Evolutionary conservation across 495 filamentous ascomycete species (phyloP).

Genomic region (Xylaria bambusicola): DNA sequence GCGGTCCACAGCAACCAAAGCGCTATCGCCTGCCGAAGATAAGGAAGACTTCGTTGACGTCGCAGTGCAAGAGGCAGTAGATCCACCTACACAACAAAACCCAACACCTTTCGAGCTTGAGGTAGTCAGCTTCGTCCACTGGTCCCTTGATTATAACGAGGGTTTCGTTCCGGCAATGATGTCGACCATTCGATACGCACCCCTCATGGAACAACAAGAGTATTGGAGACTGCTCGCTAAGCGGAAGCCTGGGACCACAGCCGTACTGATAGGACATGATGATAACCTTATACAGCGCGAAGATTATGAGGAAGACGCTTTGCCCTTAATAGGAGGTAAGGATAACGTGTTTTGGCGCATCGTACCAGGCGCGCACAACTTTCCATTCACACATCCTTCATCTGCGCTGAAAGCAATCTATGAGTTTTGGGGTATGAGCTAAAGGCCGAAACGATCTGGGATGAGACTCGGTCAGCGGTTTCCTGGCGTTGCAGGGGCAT

Average conservation of each 20-base stretch:
- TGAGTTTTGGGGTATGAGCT: conserved; percentile 39
- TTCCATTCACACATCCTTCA: conserved; percentile 46
- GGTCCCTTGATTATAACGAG: conserved; percentile 57
- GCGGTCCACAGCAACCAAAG: conserved; percentile 4
- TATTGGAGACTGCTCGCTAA: conserved; percentile 49
- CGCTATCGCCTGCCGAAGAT: conserved; percentile 13
- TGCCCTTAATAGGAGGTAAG: conserved; percentile 40
- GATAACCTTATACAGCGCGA: conserved; percentile 52
- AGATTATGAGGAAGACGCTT: conserved; percentile 39
- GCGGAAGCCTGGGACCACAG: conserved; percentile 43
- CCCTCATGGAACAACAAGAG: conserved; percentile 56
- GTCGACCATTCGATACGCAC: conserved; percentile 54
- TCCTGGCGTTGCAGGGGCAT: no score
- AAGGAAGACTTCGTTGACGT: conserved; percentile 34
- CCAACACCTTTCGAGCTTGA: conserved; percentile 39
- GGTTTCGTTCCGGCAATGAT: conserved; percentile 61
- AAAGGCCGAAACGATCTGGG: not conserved
- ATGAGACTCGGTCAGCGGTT: not conserved
- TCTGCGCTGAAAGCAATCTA: conserved; percentile 45
- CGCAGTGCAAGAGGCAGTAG: conserved; percentile 29
- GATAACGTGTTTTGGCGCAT: conserved; percentile 44
- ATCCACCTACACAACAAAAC: conserved; percentile 14
- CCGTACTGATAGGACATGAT: conserved; percentile 48
- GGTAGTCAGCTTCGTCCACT: conserved; percentile 50
- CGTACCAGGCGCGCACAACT: conserved; percentile 53